These are phyloP conservation scores for Aeschynomene evenia DNA, from an alignment of 306 rosid genomes.

Conservation along the genomic window DNA sequence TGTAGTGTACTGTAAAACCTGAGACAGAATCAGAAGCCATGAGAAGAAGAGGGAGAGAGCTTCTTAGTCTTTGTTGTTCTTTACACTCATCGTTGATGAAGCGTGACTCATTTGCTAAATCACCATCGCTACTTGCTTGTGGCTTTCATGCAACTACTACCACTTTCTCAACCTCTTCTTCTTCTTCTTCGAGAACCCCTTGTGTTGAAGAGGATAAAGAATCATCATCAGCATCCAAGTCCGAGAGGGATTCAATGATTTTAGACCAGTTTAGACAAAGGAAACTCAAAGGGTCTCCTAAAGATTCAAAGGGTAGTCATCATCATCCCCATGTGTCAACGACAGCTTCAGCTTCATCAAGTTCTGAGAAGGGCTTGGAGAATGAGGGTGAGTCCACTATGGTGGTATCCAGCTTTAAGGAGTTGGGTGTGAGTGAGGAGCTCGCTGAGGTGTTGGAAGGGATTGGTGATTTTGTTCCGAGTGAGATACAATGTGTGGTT, in stretches of 20 bases:
- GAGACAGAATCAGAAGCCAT: constrained; percentile 18
- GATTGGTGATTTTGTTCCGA: constrained; percentile 62
- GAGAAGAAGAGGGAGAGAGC: constrained; percentile 45
- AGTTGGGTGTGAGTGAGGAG: constrained; percentile 65
- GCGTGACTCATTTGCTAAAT: constrained; percentile 36
- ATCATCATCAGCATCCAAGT: constrained; percentile 20
- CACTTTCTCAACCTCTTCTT: constrained; percentile 51
- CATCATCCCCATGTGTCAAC: too few species aligned
- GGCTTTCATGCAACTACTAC: constrained; percentile 37
- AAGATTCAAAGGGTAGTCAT: constrained; percentile 20
- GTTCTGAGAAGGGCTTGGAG: constrained; percentile 29
- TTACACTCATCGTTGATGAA: constrained; percentile 15
- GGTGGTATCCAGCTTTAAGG: constrained; percentile 49
- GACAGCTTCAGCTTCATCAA: constrained; percentile 9
- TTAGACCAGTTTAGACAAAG: constrained; percentile 64
- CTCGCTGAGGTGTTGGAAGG: constrained; percentile 54
- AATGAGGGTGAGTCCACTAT: constrained; percentile 41
- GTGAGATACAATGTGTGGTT: constrained; percentile 74
- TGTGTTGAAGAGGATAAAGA: not conserved
- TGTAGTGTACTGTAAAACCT: not conserved
- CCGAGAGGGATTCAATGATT: constrained; percentile 55
- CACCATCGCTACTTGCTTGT: constrained; percentile 32
- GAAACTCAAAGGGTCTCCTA: constrained; percentile 62
- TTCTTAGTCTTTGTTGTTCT: constrained; percentile 40
- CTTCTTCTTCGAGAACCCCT: not conserved